phyloP scores from a whole-genome alignment of 1,139 yeast genomes.

The Hanseniaspora sp. region DNA sequence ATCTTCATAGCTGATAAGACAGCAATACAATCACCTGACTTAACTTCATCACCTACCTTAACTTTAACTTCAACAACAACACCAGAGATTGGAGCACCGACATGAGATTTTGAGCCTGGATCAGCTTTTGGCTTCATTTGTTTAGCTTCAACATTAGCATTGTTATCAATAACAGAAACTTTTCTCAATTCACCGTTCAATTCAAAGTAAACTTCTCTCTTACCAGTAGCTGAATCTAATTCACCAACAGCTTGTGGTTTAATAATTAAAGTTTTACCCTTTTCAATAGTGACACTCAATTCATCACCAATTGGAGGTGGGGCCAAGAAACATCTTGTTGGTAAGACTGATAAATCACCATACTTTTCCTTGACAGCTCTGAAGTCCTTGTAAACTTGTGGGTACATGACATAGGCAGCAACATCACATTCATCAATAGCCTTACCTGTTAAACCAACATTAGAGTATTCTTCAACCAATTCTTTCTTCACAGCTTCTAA shows the following conservation, averaged over 20 bases:
- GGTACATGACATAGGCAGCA: constrained; percentile 95
- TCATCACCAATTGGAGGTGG: constrained; percentile 84
- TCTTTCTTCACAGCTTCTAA: constrained; percentile 60
- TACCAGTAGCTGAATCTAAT: constrained; percentile 71
- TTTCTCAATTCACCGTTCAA: constrained; percentile 97
- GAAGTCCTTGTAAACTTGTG: constrained; percentile 87
- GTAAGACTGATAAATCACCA: constrained; percentile 88
- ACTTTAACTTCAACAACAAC: constrained; percentile 91
- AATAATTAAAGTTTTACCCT: constrained; percentile 87
- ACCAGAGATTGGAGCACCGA: constrained; percentile 99
- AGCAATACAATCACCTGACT: constrained; percentile 93
- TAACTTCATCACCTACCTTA: constrained; percentile 74
- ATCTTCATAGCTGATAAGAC: constrained; percentile 98
- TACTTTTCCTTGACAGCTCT: constrained; percentile 61
- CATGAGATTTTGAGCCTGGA: constrained; percentile 72
- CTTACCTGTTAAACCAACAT: constrained; percentile 27
- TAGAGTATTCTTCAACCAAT: constrained; percentile 46
- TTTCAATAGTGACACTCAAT: constrained; percentile 76
- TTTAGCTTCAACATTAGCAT: constrained; percentile 70
- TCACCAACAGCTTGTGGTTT: constrained; percentile 91
- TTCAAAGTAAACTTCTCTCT: constrained; percentile 94
- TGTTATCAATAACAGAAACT: constrained; percentile 80
- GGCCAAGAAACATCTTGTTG: constrained; percentile 80
- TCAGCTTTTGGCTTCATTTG: constrained; percentile 79
- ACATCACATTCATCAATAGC: constrained; percentile 72